Evolutionary conservation across 2,329 filamentous ascomycete genomes (phyloP).

Genomic region (Westerdykella sp.): DNA sequence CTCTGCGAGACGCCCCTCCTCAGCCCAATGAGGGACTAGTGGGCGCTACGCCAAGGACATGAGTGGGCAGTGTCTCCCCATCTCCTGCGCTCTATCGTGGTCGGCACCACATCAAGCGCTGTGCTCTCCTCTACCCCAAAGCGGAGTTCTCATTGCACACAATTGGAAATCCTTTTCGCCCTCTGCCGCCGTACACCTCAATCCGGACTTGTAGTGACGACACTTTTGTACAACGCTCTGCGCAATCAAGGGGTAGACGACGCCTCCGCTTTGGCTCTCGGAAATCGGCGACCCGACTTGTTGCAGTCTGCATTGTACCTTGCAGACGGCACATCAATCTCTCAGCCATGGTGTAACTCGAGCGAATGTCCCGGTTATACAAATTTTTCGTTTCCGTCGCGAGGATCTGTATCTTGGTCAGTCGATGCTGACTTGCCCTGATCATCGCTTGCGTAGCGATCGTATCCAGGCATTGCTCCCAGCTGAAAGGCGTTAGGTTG

Average conservation of each 20-base stretch:
- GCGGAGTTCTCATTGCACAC: not conserved
- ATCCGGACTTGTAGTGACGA: too few relatives aligned
- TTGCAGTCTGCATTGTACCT: conserved; percentile 26
- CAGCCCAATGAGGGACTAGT: conserved; percentile 6
- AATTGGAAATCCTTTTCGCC: too few relatives aligned
- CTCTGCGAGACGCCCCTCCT: not conserved
- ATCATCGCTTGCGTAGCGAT: too few relatives aligned
- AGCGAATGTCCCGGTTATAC: conserved; percentile 18
- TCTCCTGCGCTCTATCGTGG: conserved; percentile 10
- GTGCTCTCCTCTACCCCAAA: conserved; percentile 6
- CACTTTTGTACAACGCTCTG: conserved; percentile 9
- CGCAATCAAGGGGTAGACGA: conserved; percentile 28
- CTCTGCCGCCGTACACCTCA: too few relatives aligned
- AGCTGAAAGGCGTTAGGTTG: too few relatives aligned
- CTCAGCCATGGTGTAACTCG: conserved; percentile 22
- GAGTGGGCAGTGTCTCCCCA: conserved; percentile 4
- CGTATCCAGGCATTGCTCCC: too few relatives aligned
- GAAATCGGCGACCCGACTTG: conserved; percentile 17
- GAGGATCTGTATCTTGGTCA: too few relatives aligned
- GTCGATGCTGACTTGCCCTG: too few relatives aligned
- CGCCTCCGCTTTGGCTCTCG: conserved; percentile 23
- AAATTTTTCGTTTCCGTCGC: conserved; percentile 9
- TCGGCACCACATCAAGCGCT: conserved; percentile 14
- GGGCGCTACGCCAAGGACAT: conserved; percentile 10
- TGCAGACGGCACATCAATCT: conserved; percentile 22